A percentile compares a stretch with the other conserved stretches of the same genome.
Conservation (phyloP, 2,329 filamentous ascomycete genomes). For the Septoria linicola region DNA sequence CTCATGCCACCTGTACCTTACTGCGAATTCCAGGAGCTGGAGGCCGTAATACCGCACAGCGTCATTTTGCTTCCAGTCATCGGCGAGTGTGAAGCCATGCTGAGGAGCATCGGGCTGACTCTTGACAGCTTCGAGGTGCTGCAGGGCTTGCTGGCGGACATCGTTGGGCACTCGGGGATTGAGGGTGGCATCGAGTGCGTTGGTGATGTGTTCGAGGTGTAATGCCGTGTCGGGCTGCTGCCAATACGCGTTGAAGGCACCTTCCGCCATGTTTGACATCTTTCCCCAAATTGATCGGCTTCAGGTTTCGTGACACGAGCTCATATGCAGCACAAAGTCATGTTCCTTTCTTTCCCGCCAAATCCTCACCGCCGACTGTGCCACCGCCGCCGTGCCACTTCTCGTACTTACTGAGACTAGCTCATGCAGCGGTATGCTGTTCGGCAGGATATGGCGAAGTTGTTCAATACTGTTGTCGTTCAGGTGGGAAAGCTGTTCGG, state of each 20-base stretch:
- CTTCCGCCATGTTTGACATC: slow-evolving; percentile 7
- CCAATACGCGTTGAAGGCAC: slow-evolving; percentile 27
- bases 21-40: slow-evolving; percentile 83
- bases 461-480: too few relatives aligned
- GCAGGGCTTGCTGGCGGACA: slow-evolving; percentile 75
- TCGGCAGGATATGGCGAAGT: too few relatives aligned
- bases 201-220: slow-evolving; percentile 66
- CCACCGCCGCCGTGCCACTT: not conserved
- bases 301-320: not conserved
- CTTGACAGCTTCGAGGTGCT: slow-evolving; percentile 85
- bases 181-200: slow-evolving; percentile 86
- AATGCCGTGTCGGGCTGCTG: slow-evolving; percentile 17
- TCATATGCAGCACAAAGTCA: slow-evolving; percentile 7
- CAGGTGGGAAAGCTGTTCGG: not conserved
- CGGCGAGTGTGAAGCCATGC: slow-evolving; percentile 80
- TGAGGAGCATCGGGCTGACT: slow-evolving; percentile 73
- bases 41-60: slow-evolving; percentile 92
- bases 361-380: slow-evolving; percentile 1
- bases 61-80: slow-evolving; percentile 70
- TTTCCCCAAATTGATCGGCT: not conserved
- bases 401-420: too few relatives aligned
- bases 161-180: slow-evolving; percentile 77
- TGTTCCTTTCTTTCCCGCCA: not conserved
- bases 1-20: slow-evolving; percentile 79
- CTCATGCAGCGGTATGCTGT: too few relatives aligned